phyloP scores from a whole-genome alignment of 2,329 filamentous ascomycete genomes.

The Exophiala oligosperma region DNA sequence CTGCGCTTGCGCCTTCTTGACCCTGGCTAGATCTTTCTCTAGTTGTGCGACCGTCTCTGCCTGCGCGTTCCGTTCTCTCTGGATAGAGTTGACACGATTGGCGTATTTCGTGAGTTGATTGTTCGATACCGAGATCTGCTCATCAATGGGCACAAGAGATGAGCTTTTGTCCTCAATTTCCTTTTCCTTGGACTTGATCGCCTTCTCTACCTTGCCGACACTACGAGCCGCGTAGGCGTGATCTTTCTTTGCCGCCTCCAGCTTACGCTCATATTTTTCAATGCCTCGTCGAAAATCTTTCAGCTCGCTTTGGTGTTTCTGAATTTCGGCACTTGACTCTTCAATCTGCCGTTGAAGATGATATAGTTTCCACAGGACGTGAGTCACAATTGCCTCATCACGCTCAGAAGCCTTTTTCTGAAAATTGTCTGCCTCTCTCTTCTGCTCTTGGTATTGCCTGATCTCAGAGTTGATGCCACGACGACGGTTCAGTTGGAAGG shows the following conservation, averaged over 20 bases:
- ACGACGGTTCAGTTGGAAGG: constrained; percentile 81
- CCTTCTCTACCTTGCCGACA: constrained; percentile 77
- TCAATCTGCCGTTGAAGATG: constrained; percentile 94
- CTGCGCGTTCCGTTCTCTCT: constrained; percentile 75
- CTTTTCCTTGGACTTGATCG: constrained; percentile 82
- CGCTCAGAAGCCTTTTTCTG: constrained; percentile 87
- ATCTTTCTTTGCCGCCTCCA: constrained; percentile 81
- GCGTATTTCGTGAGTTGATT: constrained; percentile 69
- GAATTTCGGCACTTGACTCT: constrained; percentile 84
- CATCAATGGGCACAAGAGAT: constrained; percentile 81
- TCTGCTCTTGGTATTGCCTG: constrained; percentile 96
- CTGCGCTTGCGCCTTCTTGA: constrained; percentile 84
- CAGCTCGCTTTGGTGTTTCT: constrained; percentile 89
- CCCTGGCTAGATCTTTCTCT: constrained; percentile 74
- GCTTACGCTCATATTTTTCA: constrained; percentile 74
- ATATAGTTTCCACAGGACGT: constrained; percentile 95
- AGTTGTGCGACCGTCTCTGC: constrained; percentile 67
- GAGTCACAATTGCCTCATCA: constrained; percentile 86
- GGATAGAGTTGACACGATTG: constrained; percentile 67
- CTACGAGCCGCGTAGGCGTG: constrained; percentile 75
- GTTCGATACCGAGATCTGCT: constrained; percentile 81
- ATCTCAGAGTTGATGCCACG: constrained; percentile 97
- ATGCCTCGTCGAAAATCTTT: constrained; percentile 89
- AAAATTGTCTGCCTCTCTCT: constrained; percentile 91
- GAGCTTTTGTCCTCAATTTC: constrained; percentile 85